Evolutionary conservation across 768 basidiomycete species (phyloP).

Genomic region (Crassisporium funariophilum): DNA sequence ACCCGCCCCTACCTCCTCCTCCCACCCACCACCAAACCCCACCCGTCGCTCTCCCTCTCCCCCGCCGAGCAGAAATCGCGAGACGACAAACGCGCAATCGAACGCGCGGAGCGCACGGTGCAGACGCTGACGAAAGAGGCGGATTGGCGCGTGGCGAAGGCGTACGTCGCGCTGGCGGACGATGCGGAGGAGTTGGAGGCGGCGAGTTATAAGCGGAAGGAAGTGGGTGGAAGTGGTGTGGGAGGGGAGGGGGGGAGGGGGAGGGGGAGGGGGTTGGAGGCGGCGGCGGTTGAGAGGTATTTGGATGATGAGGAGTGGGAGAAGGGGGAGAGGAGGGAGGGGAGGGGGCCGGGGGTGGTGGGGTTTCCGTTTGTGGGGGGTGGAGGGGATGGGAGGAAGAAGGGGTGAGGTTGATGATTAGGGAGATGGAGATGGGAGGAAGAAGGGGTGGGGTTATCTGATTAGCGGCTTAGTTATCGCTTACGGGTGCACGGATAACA

Average conservation of each 20-base stretch:
- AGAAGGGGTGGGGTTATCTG: not conserved
- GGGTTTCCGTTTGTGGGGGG: slow-evolving; percentile 11
- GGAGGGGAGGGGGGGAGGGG: slow-evolving; percentile 5
- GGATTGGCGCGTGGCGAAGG: slow-evolving; percentile 66
- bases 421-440: not conserved
- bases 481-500: no score
- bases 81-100: slow-evolving; percentile 47
- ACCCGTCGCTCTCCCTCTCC: slow-evolving; percentile 17
- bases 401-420: slow-evolving; percentile 1
- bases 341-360: slow-evolving; percentile 21
- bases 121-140: slow-evolving; percentile 70
- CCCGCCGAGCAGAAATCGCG: slow-evolving; percentile 34
- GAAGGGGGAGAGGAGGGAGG: slow-evolving; percentile 32
- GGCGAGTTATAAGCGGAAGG: slow-evolving; percentile 35
- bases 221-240: slow-evolving; percentile 16
- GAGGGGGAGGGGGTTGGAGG: slow-evolving; percentile 36
- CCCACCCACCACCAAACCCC: slow-evolving; percentile 43
- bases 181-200: slow-evolving; percentile 31
- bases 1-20: slow-evolving; percentile 61
- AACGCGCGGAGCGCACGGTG: slow-evolving; percentile 60
- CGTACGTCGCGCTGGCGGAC: slow-evolving; percentile 71
- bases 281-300: slow-evolving; percentile 57
- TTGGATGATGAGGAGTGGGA: slow-evolving; percentile 77
- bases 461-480: no score
- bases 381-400: not conserved